Evolutionary conservation across 441 rosid genomes (phyloP).

Genomic region (Gossypium laxum): DNA sequence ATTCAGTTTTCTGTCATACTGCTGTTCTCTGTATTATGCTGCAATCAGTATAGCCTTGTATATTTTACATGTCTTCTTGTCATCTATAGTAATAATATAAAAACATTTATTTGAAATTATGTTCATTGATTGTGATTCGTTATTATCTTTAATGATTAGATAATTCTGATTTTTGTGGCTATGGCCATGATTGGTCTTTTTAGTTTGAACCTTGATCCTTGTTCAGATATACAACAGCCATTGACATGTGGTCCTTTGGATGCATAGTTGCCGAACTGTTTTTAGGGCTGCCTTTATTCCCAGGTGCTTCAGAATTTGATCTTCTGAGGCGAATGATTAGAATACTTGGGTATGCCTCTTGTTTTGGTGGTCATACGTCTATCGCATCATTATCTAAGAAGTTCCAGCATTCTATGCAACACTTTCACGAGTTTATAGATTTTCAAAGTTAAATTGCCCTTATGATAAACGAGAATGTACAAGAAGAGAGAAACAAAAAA

Average conservation of each 20-base stretch:
- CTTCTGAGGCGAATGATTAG: slow-evolving; percentile 82
- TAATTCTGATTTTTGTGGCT: slow-evolving; percentile 3
- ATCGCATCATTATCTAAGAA: not conserved
- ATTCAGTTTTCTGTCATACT: not conserved
- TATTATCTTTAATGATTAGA: not conserved
- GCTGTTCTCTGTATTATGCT: not conserved
- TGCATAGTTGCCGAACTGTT: slow-evolving; percentile 98
- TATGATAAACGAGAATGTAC: not conserved
- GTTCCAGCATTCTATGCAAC: not conserved
- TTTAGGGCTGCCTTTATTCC: slow-evolving; percentile 92
- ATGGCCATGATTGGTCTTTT: not conserved
- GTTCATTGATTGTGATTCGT: not conserved
- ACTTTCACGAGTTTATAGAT: not conserved
- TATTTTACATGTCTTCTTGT: not conserved
- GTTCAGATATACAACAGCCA: slow-evolving; percentile 82
- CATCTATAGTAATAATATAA: not conserved
- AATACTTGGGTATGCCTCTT: slow-evolving; percentile 72
- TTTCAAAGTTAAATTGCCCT: not conserved
- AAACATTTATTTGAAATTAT: not conserved
- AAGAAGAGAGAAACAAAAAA: not conserved
- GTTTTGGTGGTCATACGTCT: not conserved
- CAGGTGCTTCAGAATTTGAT: slow-evolving; percentile 99
- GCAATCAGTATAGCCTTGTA: not conserved
- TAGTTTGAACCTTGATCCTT: slow-evolving; percentile 41
- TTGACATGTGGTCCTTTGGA: slow-evolving; percentile 99